These are phyloP conservation scores for Lathyrus oleraceus DNA, from an alignment of 306 rosid species.

Conservation along the genomic window DNA sequence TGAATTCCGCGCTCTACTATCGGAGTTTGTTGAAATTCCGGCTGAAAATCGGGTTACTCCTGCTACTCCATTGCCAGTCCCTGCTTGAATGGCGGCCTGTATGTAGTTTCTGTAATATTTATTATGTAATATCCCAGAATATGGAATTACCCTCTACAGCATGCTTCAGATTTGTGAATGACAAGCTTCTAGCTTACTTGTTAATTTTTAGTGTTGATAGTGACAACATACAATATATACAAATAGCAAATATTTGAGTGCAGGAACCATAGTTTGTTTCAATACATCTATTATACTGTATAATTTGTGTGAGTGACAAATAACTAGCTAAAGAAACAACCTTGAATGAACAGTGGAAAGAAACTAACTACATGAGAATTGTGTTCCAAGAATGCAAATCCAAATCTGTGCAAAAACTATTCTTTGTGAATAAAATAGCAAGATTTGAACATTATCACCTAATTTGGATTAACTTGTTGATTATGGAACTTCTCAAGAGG, in stretches of 20 bases:
- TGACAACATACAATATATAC: conserved; percentile 36
- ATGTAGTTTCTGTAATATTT: conserved; percentile 37
- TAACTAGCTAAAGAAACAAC: background rate
- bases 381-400: too few species aligned
- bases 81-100: conserved; percentile 52
- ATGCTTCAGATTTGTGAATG: conserved; percentile 38
- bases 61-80: conserved; percentile 55
- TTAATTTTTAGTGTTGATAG: conserved; percentile 33
- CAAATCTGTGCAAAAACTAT: too few species aligned
- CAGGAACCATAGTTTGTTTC: conserved; percentile 19
- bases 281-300: background rate
- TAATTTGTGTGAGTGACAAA: background rate
- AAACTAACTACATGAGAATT: too few species aligned
- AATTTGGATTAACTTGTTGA: too few species aligned
- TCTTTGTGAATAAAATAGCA: too few species aligned
- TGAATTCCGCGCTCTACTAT: conserved; percentile 83
- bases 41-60: conserved; percentile 70
- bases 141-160: conserved; percentile 17
- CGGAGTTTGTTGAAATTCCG: conserved; percentile 83
- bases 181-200: conserved; percentile 27
- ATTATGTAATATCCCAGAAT: conserved; percentile 37
- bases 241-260: conserved; percentile 30
- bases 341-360: too few species aligned
- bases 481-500: too few species aligned
- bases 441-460: too few species aligned